Base-by-base conservation (phyloP, 805 yeast genomes). In the Teunomyces gatunensis region DNA sequence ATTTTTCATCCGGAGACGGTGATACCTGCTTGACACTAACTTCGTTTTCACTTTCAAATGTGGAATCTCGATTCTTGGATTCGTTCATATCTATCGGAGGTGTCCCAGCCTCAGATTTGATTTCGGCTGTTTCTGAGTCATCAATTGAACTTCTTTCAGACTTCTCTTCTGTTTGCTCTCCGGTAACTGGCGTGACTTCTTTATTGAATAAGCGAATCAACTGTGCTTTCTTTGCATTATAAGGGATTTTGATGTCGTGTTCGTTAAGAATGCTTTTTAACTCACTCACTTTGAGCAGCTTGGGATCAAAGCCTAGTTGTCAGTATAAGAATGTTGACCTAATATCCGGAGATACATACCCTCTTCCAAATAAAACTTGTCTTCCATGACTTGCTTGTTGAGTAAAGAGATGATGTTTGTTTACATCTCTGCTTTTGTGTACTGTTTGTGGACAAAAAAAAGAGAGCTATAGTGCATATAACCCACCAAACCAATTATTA, bases 161-260 rank as follows among this genome's bases (percentile, higher is more conserved):
- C 41, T 60, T 60, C 10, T 67, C 60, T 6, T 60, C 61, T 46
- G 79, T 65, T 32, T 79, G 63, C 37, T 64, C 56, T 0, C 68
- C 65, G 2, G 85, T 70, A 9, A 69, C 65, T 2, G 87, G 82
- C 12, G 67, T 69, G 43, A 88, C 68, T 6, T 82, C 63, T 4
- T 70, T 62, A n/a, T 77, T 69, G 65, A 83, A 88, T n/a, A 85
- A 57, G n/a, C 68, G 67, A 1, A 89, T 64, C 48, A 90, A 72
- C 10, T 80, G 82, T 5, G 78, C 67, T 63, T 92, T 92, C 60
- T 84, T 87, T 5, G 90, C 84, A 40, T 77, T 71, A 1, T 85
- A 69, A 0, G 86, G 76, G 59, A 75, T 84, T 1, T 67, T 63
- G n/a, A 91, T 71, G n/a, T 78, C 74, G 59, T 89, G 78, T 47